Base-by-base conservation (phyloP, 2,329 filamentous ascomycete genomes). In the Pestalotiopsis sp. region DNA sequence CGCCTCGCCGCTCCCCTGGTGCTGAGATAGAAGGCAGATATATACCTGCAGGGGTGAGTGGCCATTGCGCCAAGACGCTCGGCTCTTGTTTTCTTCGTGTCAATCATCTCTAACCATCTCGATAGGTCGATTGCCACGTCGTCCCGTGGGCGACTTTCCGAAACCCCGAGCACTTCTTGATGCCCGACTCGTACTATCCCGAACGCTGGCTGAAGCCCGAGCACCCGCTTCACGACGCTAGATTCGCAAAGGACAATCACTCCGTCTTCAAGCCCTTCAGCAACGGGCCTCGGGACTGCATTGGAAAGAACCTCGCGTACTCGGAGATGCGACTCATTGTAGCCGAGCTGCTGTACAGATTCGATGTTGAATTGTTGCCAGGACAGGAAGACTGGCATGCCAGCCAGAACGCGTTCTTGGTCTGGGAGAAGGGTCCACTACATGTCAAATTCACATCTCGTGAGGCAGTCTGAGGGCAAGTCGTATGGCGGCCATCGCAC, bases 101-200 rank as follows among this genome's bases (percentile, higher is more conserved):
- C 17, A 11, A 49, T 25, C 31, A 27, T 23, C 7, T 25, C 14
- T 57, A 12, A 65, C 17, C 27, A 31, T 12, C 11, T 31, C 7
- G 6, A 55, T 52, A 69, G 83, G 85, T 81, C 1, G 70, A 74
- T 1, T 77, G 87, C 0, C 77, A 79, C 0, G 77, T 86, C 0
- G 79, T 81, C 55, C 84, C 86, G 49, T 85, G 79, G 74, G 77
- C 83, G 2, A 77, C 82, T 2, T 39, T 64, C 71, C 81, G 81
- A 69, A 82, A 81, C 64, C 76, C 80, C 1, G 73, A 76, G 12
- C 78, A 85, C 71, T 88, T 86, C 72, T 76, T 76, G 12, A 77
- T 84, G 1, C 81, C 86, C 0, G 76, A 67, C 7, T 58, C 62
- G n/a, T 73, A 71, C 39, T 38, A 41, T 55, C 71, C 72, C 2